Conservation (phyloP, 2,329 filamentous ascomycete species). For the Colletotrichum sp. region DNA sequence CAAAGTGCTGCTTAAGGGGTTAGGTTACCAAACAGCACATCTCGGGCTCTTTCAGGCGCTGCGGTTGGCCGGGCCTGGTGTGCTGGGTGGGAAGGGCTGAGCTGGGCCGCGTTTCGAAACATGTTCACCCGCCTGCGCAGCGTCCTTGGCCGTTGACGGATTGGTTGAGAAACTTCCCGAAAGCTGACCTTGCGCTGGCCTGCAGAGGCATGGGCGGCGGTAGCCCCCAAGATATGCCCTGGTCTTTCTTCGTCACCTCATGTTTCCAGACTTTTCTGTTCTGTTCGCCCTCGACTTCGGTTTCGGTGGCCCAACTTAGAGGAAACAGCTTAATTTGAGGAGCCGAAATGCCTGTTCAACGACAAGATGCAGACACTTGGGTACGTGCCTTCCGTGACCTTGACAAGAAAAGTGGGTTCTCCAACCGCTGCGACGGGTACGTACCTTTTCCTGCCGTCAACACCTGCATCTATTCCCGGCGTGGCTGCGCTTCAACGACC, state of each 20-base stretch:
- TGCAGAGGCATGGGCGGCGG: not conserved
- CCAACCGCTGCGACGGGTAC: not conserved
- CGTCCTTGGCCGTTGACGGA: not conserved
- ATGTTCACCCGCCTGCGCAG: slow-evolving; percentile 1
- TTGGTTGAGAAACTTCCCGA: slow-evolving; percentile 13
- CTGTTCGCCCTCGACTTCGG: not conserved
- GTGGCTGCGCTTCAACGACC: slow-evolving; percentile 17
- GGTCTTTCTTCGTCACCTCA: not conserved
- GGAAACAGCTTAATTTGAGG: not conserved
- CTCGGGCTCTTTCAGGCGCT: not conserved
- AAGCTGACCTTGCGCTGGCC: not conserved
- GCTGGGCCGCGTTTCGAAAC: slow-evolving; percentile 16
- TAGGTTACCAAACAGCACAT: not conserved
- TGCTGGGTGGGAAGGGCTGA: slow-evolving; percentile 12
- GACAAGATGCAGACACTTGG: not conserved
- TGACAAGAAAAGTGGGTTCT: not conserved
- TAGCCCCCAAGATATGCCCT: not conserved
- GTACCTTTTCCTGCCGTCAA: not conserved
- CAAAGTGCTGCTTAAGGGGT: not conserved
- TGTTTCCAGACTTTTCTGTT: not conserved
- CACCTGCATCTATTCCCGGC: slow-evolving; percentile 5
- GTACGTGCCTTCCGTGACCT: not conserved
- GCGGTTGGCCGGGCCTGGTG: slow-evolving; percentile 2
- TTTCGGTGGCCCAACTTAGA: not conserved
- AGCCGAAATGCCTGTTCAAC: not conserved